Conservation (phyloP, 352 stramenopile genomes). For the Phytophthora idaei region DNA sequence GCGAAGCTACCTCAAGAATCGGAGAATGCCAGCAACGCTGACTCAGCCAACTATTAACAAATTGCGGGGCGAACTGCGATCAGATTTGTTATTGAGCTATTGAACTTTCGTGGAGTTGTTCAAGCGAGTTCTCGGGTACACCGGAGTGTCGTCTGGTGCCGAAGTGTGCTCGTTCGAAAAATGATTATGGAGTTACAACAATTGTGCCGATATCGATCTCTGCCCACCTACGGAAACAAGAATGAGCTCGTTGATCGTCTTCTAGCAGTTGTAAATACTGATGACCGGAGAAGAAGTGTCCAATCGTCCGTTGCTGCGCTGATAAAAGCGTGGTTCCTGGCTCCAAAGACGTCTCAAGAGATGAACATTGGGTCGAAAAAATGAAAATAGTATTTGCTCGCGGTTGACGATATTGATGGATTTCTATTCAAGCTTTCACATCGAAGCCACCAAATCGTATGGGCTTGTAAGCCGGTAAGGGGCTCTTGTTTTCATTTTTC, state of each 20-base stretch:
- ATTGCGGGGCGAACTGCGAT: not conserved
- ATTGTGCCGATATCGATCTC: not conserved
- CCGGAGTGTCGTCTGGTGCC: not conserved
- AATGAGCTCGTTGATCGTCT: not conserved
- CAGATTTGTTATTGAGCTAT: too few species aligned
- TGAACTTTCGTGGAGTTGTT: too few species aligned
- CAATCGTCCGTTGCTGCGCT: not conserved
- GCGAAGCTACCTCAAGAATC: not conserved
- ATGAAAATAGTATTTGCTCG: not conserved
- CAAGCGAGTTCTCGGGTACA: not conserved
- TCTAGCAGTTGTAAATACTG: not conserved
- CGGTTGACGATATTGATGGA: not conserved
- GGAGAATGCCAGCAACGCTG: not conserved
- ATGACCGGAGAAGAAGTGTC: not conserved
- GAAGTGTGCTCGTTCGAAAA: not conserved
- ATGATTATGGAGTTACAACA: not conserved
- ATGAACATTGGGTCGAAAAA: conserved; percentile 1
- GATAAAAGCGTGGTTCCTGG: not conserved
- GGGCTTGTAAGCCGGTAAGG: not conserved
- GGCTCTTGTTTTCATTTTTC: not conserved
- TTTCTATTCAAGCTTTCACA: not conserved
- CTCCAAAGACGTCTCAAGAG: not conserved
- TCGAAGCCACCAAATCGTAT: not conserved
- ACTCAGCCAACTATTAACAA: not conserved
- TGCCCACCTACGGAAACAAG: not conserved